These are phyloP conservation scores for Zymoseptoria pseudotritici DNA, from an alignment of 2,329 filamentous ascomycete species.

Conservation along the genomic window DNA sequence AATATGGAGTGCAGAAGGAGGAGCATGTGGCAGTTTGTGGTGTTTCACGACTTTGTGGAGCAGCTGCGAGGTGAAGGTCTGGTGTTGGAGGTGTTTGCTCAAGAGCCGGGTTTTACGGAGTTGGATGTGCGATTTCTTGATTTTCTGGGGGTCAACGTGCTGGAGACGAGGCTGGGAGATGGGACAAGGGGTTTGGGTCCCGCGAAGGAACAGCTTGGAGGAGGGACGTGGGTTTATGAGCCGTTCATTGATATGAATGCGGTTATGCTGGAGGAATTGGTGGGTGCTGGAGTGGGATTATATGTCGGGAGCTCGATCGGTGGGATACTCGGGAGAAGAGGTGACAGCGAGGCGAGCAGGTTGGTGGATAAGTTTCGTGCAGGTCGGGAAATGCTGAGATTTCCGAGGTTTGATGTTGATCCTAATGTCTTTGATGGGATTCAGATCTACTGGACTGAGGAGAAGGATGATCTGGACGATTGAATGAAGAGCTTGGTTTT, in stretches of 20 bases:
- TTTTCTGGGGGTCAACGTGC: slow-evolving; percentile 12
- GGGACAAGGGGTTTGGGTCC: slow-evolving; percentile 9
- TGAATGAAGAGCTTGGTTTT: background rate
- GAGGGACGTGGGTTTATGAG: slow-evolving; percentile 19
- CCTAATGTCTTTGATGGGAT: slow-evolving; percentile 25
- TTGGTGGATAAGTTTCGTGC: slow-evolving; percentile 11
- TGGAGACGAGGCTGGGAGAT: slow-evolving; percentile 5
- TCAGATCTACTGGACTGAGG: slow-evolving; percentile 20
- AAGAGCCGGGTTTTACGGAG: slow-evolving; percentile 25
- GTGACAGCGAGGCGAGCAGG: slow-evolving; percentile 3
- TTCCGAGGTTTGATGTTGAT: slow-evolving; percentile 24
- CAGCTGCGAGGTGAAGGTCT: slow-evolving; percentile 1
- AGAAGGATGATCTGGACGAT: slow-evolving; percentile 13
- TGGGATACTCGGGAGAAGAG: slow-evolving; percentile 5
- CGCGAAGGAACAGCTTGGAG: slow-evolving; percentile 7
- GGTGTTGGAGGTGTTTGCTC: slow-evolving; percentile 16
- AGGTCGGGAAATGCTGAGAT: slow-evolving; percentile 9
- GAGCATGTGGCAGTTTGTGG: slow-evolving; percentile 27
- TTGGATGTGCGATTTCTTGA: slow-evolving; percentile 24
- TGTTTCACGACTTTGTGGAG: slow-evolving; percentile 24
- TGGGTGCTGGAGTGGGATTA: slow-evolving; percentile 10
- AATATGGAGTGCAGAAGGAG: slow-evolving; percentile 23
- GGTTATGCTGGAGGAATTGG: slow-evolving; percentile 12
- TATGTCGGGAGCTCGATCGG: slow-evolving; percentile 21
- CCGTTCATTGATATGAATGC: slow-evolving; percentile 21